These are phyloP conservation scores for Metschnikowia santaceciliae DNA, from an alignment of 805 yeast genomes.

Conservation along the genomic window DNA sequence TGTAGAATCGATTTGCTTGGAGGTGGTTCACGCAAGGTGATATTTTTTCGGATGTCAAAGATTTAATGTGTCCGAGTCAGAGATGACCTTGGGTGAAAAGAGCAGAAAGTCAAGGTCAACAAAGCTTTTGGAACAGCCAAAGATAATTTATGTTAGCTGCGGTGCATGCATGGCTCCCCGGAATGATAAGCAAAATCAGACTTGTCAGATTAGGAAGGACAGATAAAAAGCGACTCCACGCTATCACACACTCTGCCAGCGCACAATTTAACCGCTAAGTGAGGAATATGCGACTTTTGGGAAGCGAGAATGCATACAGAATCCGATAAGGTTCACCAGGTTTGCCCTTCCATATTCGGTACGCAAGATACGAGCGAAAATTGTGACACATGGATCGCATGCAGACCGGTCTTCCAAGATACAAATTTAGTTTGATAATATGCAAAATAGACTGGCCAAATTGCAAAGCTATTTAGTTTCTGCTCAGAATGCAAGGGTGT, in stretches of 20 bases:
- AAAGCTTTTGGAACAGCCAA: neutral
- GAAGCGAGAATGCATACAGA: neutral
- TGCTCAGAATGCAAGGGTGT: neutral
- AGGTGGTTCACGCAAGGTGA: neutral
- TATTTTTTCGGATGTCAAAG: neutral
- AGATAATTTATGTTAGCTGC: neutral
- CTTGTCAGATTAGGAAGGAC: neutral
- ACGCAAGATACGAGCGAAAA: neutral
- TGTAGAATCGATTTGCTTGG: neutral
- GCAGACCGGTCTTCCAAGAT: neutral
- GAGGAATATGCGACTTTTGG: neutral
- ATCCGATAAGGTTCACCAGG: neutral
- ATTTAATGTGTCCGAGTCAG: neutral
- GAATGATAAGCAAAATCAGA: neutral
- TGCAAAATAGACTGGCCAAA: too few relatives aligned
- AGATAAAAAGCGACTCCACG: neutral
- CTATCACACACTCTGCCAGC: neutral
- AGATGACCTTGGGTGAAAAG: neutral
- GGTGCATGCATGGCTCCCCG: neutral
- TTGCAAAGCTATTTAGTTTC: too few relatives aligned
- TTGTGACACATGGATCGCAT: neutral
- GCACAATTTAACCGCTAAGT: neutral
- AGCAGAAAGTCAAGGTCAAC: neutral
- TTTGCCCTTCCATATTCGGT: conserved; percentile 2
- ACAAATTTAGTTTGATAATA: too few relatives aligned